phyloP scores from a whole-genome alignment of 441 rosid genomes.

The Croton setiger region DNA sequence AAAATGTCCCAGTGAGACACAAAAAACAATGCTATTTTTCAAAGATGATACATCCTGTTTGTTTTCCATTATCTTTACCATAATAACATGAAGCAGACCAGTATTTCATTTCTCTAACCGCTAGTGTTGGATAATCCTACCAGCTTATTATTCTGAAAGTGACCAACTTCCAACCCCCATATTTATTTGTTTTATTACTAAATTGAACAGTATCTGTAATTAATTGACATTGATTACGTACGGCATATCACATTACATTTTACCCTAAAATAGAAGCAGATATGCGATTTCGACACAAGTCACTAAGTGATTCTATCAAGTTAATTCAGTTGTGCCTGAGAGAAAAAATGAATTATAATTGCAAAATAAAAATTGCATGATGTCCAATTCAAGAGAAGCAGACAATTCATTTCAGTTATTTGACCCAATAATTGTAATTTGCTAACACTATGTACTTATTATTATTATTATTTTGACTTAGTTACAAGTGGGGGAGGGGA shows the following conservation, averaged over 20 bases:
- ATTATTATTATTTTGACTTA: too few species aligned
- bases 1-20: background rate
- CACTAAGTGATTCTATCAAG: too few species aligned
- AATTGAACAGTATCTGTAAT: background rate
- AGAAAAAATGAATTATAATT: background rate
- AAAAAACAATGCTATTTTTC: background rate
- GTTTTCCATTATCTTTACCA: background rate
- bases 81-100: background rate
- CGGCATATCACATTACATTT: background rate
- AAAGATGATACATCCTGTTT: background rate
- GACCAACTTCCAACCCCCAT: background rate
- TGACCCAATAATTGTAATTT: background rate
- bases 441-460: background rate
- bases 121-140: background rate
- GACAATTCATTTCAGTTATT: background rate
- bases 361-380: background rate
- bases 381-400: background rate
- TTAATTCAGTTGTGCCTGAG: too few species aligned
- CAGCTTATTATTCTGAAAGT: conserved; percentile 1
- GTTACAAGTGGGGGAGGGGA: too few species aligned
- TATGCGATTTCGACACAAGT: background rate
- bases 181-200: background rate
- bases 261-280: background rate
- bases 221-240: background rate
- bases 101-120: background rate